These are phyloP conservation scores for Zygotorulaspora danielsina DNA, from an alignment of 805 yeast genomes.

Conservation along the genomic window DNA sequence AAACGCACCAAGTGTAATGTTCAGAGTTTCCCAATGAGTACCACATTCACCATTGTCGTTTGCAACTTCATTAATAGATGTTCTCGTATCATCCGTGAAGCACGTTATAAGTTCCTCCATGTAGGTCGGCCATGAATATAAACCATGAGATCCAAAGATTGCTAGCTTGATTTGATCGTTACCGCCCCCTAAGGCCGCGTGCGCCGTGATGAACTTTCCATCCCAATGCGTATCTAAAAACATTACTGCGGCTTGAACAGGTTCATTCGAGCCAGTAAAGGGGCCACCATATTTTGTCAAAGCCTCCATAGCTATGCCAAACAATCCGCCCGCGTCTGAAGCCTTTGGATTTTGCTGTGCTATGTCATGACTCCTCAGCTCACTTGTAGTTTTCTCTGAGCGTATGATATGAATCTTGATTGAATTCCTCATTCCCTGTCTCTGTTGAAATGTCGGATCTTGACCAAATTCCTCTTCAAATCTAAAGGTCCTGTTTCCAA, in stretches of 20 bases:
- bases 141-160: constrained; percentile 89
- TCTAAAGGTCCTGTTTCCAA: constrained; percentile 73
- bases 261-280: constrained; percentile 43
- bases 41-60: constrained; percentile 85
- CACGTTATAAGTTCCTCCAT: constrained; percentile 64
- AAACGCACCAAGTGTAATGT: constrained; percentile 86
- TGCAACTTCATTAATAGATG: constrained; percentile 70
- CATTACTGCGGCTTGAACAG: constrained; percentile 78
- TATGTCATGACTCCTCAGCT: constrained; percentile 68
- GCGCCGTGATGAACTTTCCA: constrained; percentile 56
- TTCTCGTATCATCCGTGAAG: constrained; percentile 67
- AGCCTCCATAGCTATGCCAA: constrained; percentile 75
- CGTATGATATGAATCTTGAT: constrained; percentile 77
- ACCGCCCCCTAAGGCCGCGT: constrained; percentile 95
- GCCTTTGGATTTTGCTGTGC: constrained; percentile 87
- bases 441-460: constrained; percentile 48
- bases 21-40: constrained; percentile 83
- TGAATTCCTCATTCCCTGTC: constrained; percentile 43
- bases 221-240: constrained; percentile 87
- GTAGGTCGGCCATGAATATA: constrained; percentile 88
- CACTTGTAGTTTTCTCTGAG: constrained; percentile 60
- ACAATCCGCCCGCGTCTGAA: constrained; percentile 67
- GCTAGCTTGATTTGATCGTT: constrained; percentile 66
- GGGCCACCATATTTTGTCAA: constrained; percentile 54
- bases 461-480: constrained; percentile 61